Conservation (phyloP, 2,329 filamentous ascomycete genomes). For the Biscogniauxia marginata region DNA sequence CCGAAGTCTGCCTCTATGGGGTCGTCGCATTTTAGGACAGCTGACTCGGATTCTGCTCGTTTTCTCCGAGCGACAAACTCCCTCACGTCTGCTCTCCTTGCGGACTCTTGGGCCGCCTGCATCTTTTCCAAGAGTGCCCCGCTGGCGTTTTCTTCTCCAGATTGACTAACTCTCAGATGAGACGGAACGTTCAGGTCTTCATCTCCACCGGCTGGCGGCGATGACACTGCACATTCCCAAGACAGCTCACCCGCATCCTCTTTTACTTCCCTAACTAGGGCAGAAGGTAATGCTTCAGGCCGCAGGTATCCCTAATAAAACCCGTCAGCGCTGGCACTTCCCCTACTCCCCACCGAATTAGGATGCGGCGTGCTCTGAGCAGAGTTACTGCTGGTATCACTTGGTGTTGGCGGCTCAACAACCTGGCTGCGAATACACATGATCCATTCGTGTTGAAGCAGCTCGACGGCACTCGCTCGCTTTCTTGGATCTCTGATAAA, state of each 20-base stretch:
- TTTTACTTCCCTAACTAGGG: conserved; percentile 11
- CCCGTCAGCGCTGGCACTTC: conserved; percentile 31
- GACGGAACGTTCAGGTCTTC: conserved; percentile 1
- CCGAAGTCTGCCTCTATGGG: conserved; percentile 20
- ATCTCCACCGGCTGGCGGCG: background rate
- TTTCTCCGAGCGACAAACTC: conserved; percentile 19
- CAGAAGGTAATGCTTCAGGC: conserved; percentile 18
- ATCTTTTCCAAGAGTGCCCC: conserved; percentile 17
- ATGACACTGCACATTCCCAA: background rate
- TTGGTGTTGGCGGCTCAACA: conserved; percentile 63
- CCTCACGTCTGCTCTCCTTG: conserved; percentile 25
- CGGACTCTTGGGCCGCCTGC: conserved; percentile 27
- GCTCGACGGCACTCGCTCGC: conserved; percentile 78
- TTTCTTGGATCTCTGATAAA: conserved; percentile 81
- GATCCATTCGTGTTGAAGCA: conserved; percentile 93
- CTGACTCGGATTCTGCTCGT: conserved; percentile 25
- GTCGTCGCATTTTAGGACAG: conserved; percentile 3
- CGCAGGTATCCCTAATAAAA: conserved; percentile 34
- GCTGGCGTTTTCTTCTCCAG: conserved; percentile 2
- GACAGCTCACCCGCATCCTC: conserved; percentile 7
- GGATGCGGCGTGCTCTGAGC: conserved; percentile 37
- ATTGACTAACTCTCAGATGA: background rate
- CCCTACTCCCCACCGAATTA: conserved; percentile 28
- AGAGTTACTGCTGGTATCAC: conserved; percentile 49
- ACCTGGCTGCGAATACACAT: conserved; percentile 64